Evolutionary conservation across 768 basidiomycete genomes (phyloP).

Genomic region (Termitomyces heimii): DNA sequence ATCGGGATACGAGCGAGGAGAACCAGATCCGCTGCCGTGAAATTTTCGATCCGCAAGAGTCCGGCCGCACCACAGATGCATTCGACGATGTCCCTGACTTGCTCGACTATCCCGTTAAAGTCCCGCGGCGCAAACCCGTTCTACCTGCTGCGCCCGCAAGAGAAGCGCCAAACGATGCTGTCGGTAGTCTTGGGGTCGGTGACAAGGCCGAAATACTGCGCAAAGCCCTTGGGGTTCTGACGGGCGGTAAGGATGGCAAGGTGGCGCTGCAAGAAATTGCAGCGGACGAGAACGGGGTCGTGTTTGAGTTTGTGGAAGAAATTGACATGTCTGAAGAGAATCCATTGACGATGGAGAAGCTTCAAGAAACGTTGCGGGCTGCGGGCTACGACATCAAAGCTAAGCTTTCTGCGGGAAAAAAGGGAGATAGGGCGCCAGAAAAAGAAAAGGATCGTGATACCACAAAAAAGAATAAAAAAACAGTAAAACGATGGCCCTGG

Average conservation of each 20-base stretch:
- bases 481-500: slow-evolving; percentile 7
- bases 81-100: slow-evolving; percentile 32
- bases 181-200: slow-evolving; percentile 11
- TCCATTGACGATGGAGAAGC: slow-evolving; percentile 32
- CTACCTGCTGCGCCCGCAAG: slow-evolving; percentile 34
- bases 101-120: slow-evolving; percentile 49
- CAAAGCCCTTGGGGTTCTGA: slow-evolving; percentile 33
- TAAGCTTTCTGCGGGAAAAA: slow-evolving; percentile 13
- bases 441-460: slow-evolving; percentile 15
- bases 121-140: slow-evolving; percentile 42
- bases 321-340: slow-evolving; percentile 29
- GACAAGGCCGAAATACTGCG: slow-evolving; percentile 26
- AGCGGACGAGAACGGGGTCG: slow-evolving; percentile 34
- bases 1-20: slow-evolving; percentile 58
- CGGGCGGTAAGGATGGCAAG: slow-evolving; percentile 21
- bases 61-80: slow-evolving; percentile 19
- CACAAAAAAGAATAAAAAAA: slow-evolving; percentile 12
- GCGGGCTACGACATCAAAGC: slow-evolving; percentile 46
- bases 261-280: slow-evolving; percentile 36
- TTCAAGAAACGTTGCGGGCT: slow-evolving; percentile 46
- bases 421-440: slow-evolving; percentile 20
- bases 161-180: slow-evolving; percentile 1
- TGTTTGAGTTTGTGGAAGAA: slow-evolving; percentile 42
- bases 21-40: slow-evolving; percentile 75
- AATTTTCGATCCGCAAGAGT: slow-evolving; percentile 42